phyloP scores from a whole-genome alignment of 2,329 filamentous ascomycete species.

The Phialophora chinensis region DNA sequence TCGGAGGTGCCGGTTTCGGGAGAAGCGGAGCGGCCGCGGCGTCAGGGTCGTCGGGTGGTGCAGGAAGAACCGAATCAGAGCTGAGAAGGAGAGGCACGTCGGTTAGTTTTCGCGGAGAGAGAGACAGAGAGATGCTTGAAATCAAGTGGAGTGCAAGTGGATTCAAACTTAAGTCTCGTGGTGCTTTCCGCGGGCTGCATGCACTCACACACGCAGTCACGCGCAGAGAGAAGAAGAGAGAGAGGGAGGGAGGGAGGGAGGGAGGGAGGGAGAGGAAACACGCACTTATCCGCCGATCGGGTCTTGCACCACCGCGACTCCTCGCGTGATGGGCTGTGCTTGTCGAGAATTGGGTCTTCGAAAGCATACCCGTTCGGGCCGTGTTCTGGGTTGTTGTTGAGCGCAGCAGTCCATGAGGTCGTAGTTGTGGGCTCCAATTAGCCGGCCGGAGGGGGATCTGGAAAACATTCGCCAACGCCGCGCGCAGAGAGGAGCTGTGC shows the following conservation, averaged over 20 bases:
- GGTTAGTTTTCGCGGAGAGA: not conserved
- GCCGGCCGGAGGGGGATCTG: constrained; percentile 47
- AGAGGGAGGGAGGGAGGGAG: not conserved
- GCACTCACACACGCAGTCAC: too few relatives aligned
- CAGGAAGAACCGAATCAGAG: constrained; percentile 72
- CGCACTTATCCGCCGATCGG: constrained; percentile 55
- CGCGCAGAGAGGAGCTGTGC: constrained; percentile 50
- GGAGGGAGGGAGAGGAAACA: constrained; percentile 30
- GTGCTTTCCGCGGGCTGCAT: not conserved
- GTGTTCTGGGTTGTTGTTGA: constrained; percentile 47
- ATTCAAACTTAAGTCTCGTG: not conserved
- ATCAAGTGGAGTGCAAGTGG: not conserved
- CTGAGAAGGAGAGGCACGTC: constrained; percentile 46
- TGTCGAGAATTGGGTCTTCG: constrained; percentile 46
- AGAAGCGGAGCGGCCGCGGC: constrained; percentile 83
- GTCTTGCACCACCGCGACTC: constrained; percentile 38
- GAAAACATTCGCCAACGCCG: constrained; percentile 54
- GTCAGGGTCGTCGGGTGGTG: constrained; percentile 65
- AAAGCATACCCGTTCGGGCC: not conserved
- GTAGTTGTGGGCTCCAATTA: constrained; percentile 8
- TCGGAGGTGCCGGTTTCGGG: constrained; percentile 81
- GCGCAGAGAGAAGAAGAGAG: too few relatives aligned
- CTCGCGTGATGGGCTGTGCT: constrained; percentile 49
- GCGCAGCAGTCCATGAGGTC: not conserved
- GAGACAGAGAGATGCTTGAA: not conserved